These are phyloP conservation scores for Ceraceosorus bombacis DNA, from an alignment of 1,284 basidiomycete species.

Conservation along the genomic window DNA sequence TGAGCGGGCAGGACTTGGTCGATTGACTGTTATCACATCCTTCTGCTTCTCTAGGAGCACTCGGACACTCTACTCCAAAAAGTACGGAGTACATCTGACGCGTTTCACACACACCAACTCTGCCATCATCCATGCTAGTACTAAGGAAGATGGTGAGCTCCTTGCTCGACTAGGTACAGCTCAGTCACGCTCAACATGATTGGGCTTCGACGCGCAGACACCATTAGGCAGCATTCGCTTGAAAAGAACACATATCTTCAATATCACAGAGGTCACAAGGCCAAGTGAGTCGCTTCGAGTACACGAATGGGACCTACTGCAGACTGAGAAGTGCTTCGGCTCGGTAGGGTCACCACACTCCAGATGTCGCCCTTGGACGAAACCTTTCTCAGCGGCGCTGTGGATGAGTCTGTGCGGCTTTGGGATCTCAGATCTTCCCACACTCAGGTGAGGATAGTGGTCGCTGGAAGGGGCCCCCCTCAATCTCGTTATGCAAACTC, in stretches of 20 bases:
- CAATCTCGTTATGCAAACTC: background rate
- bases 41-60: constrained; percentile 50
- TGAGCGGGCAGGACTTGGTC: too few relatives aligned
- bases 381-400: constrained; percentile 85
- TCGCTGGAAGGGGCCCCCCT: too few relatives aligned
- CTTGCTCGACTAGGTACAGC: background rate
- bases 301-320: background rate
- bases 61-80: constrained; percentile 80
- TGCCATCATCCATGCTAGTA: constrained; percentile 81
- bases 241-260: constrained; percentile 93
- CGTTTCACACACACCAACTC: constrained; percentile 85
- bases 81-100: constrained; percentile 89
- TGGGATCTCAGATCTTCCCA: constrained; percentile 82
- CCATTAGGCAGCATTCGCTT: constrained; percentile 84
- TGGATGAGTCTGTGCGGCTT: constrained; percentile 87
- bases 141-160: constrained; percentile 69
- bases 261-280: constrained; percentile 92
- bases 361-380: constrained; percentile 89
- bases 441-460: constrained; percentile 55
- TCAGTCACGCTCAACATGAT: background rate
- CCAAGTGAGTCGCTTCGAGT: constrained; percentile 49
- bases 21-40: too few relatives aligned
- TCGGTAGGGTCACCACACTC: constrained; percentile 67
- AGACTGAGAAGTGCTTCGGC: constrained; percentile 1
- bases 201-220: constrained; percentile 51